Base-by-base conservation (phyloP, 306 rosid genomes). In the Ochetophila trinervis region DNA sequence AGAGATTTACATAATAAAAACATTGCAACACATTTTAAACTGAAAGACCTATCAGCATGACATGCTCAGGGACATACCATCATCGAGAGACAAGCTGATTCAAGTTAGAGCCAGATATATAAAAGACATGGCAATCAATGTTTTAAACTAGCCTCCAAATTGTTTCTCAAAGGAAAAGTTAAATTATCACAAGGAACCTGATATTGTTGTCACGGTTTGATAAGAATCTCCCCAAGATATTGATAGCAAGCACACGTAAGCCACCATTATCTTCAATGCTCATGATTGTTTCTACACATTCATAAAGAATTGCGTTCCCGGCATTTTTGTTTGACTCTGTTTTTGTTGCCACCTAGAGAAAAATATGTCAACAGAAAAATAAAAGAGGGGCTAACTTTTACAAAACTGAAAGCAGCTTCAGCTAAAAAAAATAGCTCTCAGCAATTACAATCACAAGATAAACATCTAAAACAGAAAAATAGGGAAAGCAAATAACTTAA, bases 251-350 rank as follows among this genome's bases (percentile, higher is more conserved):
- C 51, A 93, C 99, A 14, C 99, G 97, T 67, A 93, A 82, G 74
- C 99, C 99, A 53, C 99, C 91, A 68, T 77, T 88, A 76, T 93
- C 97, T 88, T 93, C 96, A 53, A 93, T 85, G 74, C 97, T 90
- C 99, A 93, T 93, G 65, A 93, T 90, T 69, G 99, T 93, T 81
- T 86, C 97, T 51, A 93, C 99, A 69, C 99, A 90, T 71, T 90
- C 99, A 42, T 90, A 93, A 62, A 93, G 72, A 70, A 93, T 93
- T 67, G 99, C 97, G 83, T 93, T 87, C 58, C 99, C 99, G 48
- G 99, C 94, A 69, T 90, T 91, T 82, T 93, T 93, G 81, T 90
- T 93, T 17, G 99, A 87, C 80, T 93, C 99, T 2, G 99, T 93
- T 88, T 90, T 93, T 2, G 97, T 86, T 36, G 99, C 97, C 85